These are phyloP conservation scores for Rubus parviflorus DNA, from an alignment of 306 rosid genomes.

Conservation along the genomic window DNA sequence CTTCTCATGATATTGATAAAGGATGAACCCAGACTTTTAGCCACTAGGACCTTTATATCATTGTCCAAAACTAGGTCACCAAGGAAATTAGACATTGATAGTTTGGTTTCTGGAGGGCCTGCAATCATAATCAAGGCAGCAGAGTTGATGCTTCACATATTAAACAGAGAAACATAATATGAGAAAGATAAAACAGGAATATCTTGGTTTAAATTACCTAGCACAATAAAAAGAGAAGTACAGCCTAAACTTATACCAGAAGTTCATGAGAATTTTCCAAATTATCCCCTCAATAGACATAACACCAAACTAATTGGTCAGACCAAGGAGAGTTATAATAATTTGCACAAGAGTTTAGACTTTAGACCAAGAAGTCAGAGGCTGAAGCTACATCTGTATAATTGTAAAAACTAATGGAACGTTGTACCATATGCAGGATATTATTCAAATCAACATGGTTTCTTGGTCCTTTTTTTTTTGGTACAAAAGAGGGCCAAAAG, in stretches of 20 bases:
- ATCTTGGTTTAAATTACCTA: not conserved
- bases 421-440: not conserved
- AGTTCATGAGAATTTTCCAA: not conserved
- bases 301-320: not conserved
- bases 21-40: slow-evolving; percentile 80
- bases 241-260: not conserved
- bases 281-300: not conserved
- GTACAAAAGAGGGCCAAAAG: too few species aligned
- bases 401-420: not conserved
- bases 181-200: not conserved
- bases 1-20: slow-evolving; percentile 75
- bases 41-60: slow-evolving; percentile 79
- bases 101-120: slow-evolving; percentile 91
- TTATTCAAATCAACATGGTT: not conserved
- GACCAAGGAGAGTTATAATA: not conserved
- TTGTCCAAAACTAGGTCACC: slow-evolving; percentile 89
- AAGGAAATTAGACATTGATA: slow-evolving; percentile 82
- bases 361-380: slow-evolving; percentile 1
- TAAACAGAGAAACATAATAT: not conserved
- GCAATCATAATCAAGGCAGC: slow-evolving; percentile 38
- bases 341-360: not conserved
- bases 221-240: not conserved
- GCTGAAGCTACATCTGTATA: not conserved
- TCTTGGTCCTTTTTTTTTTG: too few species aligned
- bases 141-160: slow-evolving; percentile 20